phyloP scores from a whole-genome alignment of 257 asterid species.

The Gentiana macrophylla region DNA sequence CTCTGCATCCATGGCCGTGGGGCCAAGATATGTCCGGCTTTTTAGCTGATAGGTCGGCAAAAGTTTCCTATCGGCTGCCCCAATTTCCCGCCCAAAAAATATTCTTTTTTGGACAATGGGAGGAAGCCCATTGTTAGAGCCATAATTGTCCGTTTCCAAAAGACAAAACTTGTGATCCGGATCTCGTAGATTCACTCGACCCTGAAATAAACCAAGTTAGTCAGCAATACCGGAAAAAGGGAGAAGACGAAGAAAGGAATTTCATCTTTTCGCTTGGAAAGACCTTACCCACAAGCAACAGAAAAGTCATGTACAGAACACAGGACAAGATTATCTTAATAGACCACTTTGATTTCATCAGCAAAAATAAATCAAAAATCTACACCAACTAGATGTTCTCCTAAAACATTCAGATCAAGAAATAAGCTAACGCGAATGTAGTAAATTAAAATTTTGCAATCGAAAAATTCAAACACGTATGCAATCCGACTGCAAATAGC shows the following conservation, averaged over 20 bases:
- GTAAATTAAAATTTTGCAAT: too few relatives aligned
- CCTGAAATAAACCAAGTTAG: constrained; percentile 31
- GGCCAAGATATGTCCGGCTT: constrained; percentile 95
- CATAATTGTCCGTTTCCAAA: constrained; percentile 72
- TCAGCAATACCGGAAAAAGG: constrained; percentile 5
- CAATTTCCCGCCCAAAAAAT: constrained; percentile 84
- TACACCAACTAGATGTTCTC: too few relatives aligned
- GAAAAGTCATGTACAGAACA: not conserved
- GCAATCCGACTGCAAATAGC: too few relatives aligned
- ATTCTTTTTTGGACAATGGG: constrained; percentile 54
- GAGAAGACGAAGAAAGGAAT: not conserved
- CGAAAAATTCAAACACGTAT: too few relatives aligned
- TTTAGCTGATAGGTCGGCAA: constrained; percentile 88
- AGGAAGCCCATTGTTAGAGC: constrained; percentile 82
- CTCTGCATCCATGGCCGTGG: constrained; percentile 99
- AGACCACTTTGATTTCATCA: too few relatives aligned
- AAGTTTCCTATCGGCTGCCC: constrained; percentile 79
- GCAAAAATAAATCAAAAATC: too few relatives aligned
- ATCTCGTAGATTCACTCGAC: constrained; percentile 62
- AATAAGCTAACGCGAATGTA: too few relatives aligned
- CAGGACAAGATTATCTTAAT: too few relatives aligned
- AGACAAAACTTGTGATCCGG: constrained; percentile 79
- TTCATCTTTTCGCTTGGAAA: not conserved
- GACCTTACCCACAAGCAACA: not conserved
- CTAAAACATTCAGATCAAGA: too few relatives aligned